Evolutionary conservation across 371 early-diverging fungal species (phyloP).

Genomic region (Mucor sp.): DNA sequence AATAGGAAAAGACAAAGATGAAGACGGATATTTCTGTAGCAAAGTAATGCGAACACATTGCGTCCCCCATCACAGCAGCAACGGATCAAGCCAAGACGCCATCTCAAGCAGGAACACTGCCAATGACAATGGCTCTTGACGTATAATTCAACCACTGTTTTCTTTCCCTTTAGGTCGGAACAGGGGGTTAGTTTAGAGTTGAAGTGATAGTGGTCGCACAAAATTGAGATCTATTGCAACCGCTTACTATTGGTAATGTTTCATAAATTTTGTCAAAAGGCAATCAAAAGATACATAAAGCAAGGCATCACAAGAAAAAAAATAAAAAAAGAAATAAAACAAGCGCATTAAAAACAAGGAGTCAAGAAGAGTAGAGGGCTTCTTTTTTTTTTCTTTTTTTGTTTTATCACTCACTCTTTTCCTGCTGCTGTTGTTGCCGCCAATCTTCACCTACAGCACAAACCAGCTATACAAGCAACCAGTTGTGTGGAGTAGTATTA

Average conservation of each 20-base stretch:
- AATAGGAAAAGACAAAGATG: too few relatives aligned
- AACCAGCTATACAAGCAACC: neutral
- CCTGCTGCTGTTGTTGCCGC: neutral
- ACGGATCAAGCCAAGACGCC: neutral
- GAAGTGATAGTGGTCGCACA: slow-evolving; percentile 14
- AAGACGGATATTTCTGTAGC: too few relatives aligned
- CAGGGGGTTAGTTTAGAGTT: slow-evolving; percentile 21
- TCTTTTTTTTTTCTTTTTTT: neutral
- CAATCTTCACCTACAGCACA: neutral
- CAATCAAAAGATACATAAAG: slow-evolving; percentile 21
- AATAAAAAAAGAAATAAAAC: neutral
- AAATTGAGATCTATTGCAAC: slow-evolving; percentile 3
- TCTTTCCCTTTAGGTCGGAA: neutral
- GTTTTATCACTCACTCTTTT: neutral
- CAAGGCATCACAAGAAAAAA: slow-evolving; percentile 15
- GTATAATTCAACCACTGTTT: neutral
- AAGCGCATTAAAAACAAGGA: slow-evolving; percentile 6
- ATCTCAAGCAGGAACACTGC: neutral
- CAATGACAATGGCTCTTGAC: neutral
- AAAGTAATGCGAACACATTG: too few relatives aligned
- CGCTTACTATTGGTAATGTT: slow-evolving; percentile 27
- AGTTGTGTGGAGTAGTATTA: too few relatives aligned
- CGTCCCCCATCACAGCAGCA: neutral
- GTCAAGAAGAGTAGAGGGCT: neutral
- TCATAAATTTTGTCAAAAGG: slow-evolving; percentile 19